These are phyloP conservation scores for Gentiana macrophylla DNA, from an alignment of 257 asterid species.

Conservation along the genomic window DNA sequence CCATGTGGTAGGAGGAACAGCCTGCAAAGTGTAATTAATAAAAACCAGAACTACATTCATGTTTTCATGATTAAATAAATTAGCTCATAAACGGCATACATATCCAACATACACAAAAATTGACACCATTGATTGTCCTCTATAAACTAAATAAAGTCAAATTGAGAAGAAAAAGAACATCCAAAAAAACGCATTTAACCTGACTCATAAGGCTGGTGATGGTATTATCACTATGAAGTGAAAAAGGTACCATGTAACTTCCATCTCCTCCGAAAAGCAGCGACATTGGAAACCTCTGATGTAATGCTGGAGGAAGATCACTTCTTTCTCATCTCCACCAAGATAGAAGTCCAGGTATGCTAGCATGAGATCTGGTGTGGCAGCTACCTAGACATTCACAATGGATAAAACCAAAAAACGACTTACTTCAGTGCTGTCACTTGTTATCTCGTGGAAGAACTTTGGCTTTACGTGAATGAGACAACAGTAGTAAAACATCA, in stretches of 20 bases:
- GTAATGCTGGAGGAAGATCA: constrained; percentile 84
- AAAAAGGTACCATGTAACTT: constrained; percentile 88
- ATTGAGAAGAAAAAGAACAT: too few species aligned
- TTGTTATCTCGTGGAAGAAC: too few species aligned
- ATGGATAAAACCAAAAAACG: constrained; percentile 3
- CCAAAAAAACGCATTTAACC: constrained; percentile 31
- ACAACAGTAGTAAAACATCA: too few species aligned
- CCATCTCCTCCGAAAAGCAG: constrained; percentile 95
- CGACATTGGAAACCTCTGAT: constrained; percentile 80
- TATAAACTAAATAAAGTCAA: too few species aligned
- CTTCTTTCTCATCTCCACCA: constrained; percentile 96
- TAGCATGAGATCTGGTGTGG: constrained; percentile 93
- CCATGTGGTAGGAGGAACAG: constrained; percentile 91
- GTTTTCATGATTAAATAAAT: too few species aligned
- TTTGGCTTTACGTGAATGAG: too few species aligned
- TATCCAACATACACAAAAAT: too few species aligned
- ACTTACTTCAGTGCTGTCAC: neutral
- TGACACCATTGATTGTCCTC: too few species aligned
- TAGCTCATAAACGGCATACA: too few species aligned
- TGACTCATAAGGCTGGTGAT: constrained; percentile 95
- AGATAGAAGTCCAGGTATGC: constrained; percentile 90
- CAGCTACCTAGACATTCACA: constrained; percentile 64
- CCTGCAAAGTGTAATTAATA: constrained; percentile 26
- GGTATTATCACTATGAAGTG: constrained; percentile 75
- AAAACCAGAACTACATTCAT: neutral